Evolutionary conservation across 306 rosid genomes (phyloP).

Genomic region (Bauhinia variegata): DNA sequence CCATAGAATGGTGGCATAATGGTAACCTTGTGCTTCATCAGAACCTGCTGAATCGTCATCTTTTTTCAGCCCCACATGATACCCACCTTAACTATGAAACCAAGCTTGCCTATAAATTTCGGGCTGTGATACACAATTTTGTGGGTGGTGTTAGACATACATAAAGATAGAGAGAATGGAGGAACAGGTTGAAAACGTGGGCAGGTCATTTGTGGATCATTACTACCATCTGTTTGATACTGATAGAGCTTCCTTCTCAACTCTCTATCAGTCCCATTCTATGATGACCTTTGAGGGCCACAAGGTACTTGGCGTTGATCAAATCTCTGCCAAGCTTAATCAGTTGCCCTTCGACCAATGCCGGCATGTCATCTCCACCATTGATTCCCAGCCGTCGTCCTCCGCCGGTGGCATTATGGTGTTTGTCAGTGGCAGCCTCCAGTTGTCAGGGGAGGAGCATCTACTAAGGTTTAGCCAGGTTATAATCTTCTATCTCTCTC

Average conservation of each 20-base stretch:
- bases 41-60: no score
- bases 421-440: constrained; percentile 66
- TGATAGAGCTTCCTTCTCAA: constrained; percentile 50
- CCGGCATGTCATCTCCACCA: constrained; percentile 52
- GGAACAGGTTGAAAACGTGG: constrained; percentile 56
- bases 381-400: constrained; percentile 61
- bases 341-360: constrained; percentile 57
- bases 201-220: constrained; percentile 65
- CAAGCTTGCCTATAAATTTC: constrained; percentile 23
- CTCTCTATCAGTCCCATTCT: constrained; percentile 51
- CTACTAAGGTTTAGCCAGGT: constrained; percentile 64
- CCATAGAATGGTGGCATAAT: constrained; percentile 15
- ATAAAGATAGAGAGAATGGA: constrained; percentile 42
- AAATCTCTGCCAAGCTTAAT: constrained; percentile 47
- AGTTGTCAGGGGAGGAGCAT: constrained; percentile 61
- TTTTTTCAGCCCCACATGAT: neutral
- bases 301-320: constrained; percentile 38
- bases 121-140: neutral
- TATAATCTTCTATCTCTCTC: neutral
- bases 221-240: constrained; percentile 59
- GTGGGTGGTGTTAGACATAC: neutral
- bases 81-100: constrained; percentile 1
- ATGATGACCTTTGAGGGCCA: constrained; percentile 62
- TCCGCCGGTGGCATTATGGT: constrained; percentile 38
- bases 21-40: constrained; percentile 10